A percentile compares a stretch with the other conserved stretches of the same genome.
phyloP scores from a whole-genome alignment of 192 early-diverging fungal species.

The Entrophospora sp. region DNA sequence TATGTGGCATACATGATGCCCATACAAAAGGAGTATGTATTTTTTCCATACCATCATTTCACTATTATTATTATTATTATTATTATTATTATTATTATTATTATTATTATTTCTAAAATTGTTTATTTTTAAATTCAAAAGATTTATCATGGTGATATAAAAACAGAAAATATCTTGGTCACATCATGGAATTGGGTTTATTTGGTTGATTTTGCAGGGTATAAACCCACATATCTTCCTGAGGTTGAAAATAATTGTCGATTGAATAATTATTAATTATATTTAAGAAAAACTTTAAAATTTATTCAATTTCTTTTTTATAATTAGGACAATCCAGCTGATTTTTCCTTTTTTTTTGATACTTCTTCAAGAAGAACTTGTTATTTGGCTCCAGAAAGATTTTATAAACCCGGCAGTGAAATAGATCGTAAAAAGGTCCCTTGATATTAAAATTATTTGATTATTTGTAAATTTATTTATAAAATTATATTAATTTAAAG shows the following conservation, averaged over 20 bases:
- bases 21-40: constrained; percentile 42
- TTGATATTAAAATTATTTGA: background rate
- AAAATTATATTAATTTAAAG: background rate
- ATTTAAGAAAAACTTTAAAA: no score
- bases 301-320: background rate
- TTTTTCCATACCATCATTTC: no score
- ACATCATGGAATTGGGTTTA: constrained; percentile 96
- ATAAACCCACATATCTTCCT: constrained; percentile 88
- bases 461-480: background rate
- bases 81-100: background rate
- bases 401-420: constrained; percentile 68
- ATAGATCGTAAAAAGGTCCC: constrained; percentile 40
- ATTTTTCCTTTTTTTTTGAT: constrained; percentile 97
- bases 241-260: constrained; percentile 47
- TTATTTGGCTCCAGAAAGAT: constrained; percentile 93
- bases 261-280: no score
- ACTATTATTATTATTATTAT: background rate
- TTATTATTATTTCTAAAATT: background rate
- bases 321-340: constrained; percentile 81
- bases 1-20: constrained; percentile 68
- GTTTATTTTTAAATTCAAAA: constrained; percentile 21
- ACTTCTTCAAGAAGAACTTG: constrained; percentile 80
- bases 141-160: constrained; percentile 92
- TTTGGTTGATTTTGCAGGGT: constrained; percentile 79
- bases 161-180: constrained; percentile 89